Evolutionary conservation across 2,329 filamentous ascomycete genomes (phyloP), one percentile per base, ranked within the genome.

Genomic region (Ophiocordyceps camponoti-floridani): DNA sequence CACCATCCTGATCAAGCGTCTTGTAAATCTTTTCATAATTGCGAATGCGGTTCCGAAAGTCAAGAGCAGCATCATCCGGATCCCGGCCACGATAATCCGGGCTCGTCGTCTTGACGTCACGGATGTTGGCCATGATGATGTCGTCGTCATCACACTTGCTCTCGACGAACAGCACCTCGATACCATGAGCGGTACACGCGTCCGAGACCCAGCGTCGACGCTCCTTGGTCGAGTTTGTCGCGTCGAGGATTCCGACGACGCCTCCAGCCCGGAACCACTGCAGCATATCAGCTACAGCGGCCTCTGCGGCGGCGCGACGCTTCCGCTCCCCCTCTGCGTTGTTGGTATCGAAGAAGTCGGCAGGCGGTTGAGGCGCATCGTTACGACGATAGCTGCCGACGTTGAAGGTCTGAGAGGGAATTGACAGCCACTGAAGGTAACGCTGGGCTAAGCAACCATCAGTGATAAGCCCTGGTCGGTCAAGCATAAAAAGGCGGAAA

Each of bases 21-120:
- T 94, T 78, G 63, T 98, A 98, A 27, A 93, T 84, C 63, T 91
- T 91, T 63, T 98, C 91, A 63, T 98, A 98, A 63, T 95, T 94
- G 56, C 82, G 79, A 58, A 98, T 98, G 49, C 91, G 82, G 56
- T 93, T 82, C 49, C 86, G 80, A 66, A 98, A 98, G 62, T 98
- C 91, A 46, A 79, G 73, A 11, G 88, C 91, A 4, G 91, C 91
- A 47, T 77, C 70, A 60, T 98, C 91, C 1, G 91, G 91, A 58
- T 98, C 91, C 61, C 94, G 87, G 45, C 88, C 91, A 47, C 79
- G 70, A 61, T 98, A 98, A 64, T 98, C 91, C 2, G 91, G 91
- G 46, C 85, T 94, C 26, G 86, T 94, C 2, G 87, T 89, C 72
- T 98, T 98, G 56, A 98, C 91, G 58, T 95, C 88, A 51, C 88